Base-by-base conservation (phyloP, 179 eudicot species). In the Spergularia azorica region DNA sequence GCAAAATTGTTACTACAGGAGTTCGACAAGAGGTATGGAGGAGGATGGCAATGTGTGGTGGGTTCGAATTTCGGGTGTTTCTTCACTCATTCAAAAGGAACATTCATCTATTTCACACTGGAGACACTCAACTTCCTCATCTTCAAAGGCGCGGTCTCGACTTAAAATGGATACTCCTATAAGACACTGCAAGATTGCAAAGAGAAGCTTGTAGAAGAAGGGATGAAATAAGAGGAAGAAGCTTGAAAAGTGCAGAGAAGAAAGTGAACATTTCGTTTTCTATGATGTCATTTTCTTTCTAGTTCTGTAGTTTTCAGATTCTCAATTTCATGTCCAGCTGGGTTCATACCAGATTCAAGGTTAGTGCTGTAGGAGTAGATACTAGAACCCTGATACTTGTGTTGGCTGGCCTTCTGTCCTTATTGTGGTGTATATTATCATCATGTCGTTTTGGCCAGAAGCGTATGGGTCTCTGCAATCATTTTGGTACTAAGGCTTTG, bases 31-130 rank as follows among this genome's bases (percentile, higher is more conserved):
- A 89, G 80, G 80, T 90, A 90, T 83, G 99, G 92, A 80, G 84
- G 84, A 75, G 97, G 99, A 83, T 95, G 99, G 99, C 97, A 93
- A 73, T 93, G 99, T 82, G 99, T 95, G 79, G 97, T 95, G 85
- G 99, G 99, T 57, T 91, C 94, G n/a, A 95, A 88, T 70, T 95
- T 95, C 70, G 97, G 97, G 9, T 91, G 97, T 79, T 95, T 85
- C 83, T 93, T 95, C 81, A 91, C 97, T 55, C 99, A 95, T 74
- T 78, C 86, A 2, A 88, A 93, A 84, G 99, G 99, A 51, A 88
- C 90, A 26, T 95, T 95, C 90, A 91, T 95, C 78, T 95, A 95
- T 67, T 95, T 95, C 83, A 93, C 92, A 21, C 57, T 95, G 52
- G 99, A 91, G 88, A 91, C 92, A 7, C 97, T 95, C 77, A 90